Evolutionary conservation across 345 rosid genomes (phyloP).

Genomic region (Viola odorata): DNA sequence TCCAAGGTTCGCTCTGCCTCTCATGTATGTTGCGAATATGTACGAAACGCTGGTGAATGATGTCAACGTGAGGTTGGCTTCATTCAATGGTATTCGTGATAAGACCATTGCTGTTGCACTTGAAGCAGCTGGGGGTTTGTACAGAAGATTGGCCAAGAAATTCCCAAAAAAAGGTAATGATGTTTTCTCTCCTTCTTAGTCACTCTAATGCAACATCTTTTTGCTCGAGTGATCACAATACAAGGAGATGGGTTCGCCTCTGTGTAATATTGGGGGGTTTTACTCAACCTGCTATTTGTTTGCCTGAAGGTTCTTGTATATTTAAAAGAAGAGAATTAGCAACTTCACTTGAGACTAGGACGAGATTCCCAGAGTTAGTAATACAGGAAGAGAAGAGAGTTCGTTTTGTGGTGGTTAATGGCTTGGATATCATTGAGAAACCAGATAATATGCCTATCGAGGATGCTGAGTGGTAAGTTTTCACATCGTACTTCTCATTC

Average conservation of each 20-base stretch:
- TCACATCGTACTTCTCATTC: not conserved
- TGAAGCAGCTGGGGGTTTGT: conserved; percentile 96
- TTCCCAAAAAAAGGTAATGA: conserved; percentile 80
- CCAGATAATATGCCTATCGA: conserved; percentile 51
- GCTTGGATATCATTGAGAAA: conserved; percentile 84
- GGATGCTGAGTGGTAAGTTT: conserved; percentile 83
- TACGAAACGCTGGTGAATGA: conserved; percentile 73
- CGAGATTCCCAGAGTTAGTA: conserved; percentile 90
- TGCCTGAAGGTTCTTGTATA: conserved; percentile 48
- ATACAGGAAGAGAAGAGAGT: conserved; percentile 93
- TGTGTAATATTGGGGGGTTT: not conserved
- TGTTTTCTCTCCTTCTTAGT: not conserved
- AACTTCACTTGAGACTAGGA: conserved; percentile 84
- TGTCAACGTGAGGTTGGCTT: conserved; percentile 69
- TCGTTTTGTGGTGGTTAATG: conserved; percentile 92
- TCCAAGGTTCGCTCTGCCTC: conserved; percentile 59
- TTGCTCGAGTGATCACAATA: not conserved
- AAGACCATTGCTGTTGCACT: conserved; percentile 85
- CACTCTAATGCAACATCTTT: not conserved
- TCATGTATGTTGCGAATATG: conserved; percentile 91
- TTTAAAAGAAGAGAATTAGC: conserved; percentile 94
- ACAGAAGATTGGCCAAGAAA: conserved; percentile 72
- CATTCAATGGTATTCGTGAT: conserved; percentile 69
- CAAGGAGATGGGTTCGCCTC: not conserved
- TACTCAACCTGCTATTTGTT: not conserved